These are phyloP conservation scores for Hysterangium stoloniferum DNA, from an alignment of 768 basidiomycete genomes.

Conservation along the genomic window DNA sequence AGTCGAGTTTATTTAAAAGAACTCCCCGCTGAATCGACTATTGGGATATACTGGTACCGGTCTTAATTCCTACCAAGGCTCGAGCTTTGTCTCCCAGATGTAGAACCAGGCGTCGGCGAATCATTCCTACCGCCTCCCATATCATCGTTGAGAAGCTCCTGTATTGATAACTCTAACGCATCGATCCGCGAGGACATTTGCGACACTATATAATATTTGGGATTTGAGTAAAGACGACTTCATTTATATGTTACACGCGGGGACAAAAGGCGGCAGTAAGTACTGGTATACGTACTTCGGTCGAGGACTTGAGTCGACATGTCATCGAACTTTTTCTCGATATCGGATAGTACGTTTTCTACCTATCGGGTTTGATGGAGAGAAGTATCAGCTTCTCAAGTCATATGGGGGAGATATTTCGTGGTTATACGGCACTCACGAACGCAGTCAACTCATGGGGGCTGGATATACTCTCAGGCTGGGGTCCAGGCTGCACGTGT, in stretches of 20 bases:
- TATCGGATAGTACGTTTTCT: slow-evolving; percentile 76
- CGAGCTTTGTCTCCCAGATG: no score
- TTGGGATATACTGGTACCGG: no score
- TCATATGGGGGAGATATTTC: background rate
- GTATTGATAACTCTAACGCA: slow-evolving; percentile 83
- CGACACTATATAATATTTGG: slow-evolving; percentile 49
- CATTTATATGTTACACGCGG: background rate
- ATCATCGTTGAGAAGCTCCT: slow-evolving; percentile 84
- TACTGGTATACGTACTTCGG: background rate
- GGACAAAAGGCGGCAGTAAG: no score
- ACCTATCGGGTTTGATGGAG: slow-evolving; percentile 55
- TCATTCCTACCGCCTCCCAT: slow-evolving; percentile 17
- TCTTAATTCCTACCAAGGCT: no score
- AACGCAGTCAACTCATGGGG: slow-evolving; percentile 93
- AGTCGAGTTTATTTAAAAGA: no score
- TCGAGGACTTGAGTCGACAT: slow-evolving; percentile 52
- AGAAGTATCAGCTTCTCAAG: slow-evolving; percentile 1
- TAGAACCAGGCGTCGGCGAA: background rate
- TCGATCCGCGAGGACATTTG: slow-evolving; percentile 93
- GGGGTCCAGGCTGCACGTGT: background rate
- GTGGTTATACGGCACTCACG: slow-evolving; percentile 52
- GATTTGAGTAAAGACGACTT: background rate
- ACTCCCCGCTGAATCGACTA: no score
- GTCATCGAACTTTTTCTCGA: slow-evolving; percentile 85
- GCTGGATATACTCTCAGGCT: slow-evolving; percentile 64